Conservation (phyloP, 805 yeast species). For the Torulaspora gathmanii region DNA sequence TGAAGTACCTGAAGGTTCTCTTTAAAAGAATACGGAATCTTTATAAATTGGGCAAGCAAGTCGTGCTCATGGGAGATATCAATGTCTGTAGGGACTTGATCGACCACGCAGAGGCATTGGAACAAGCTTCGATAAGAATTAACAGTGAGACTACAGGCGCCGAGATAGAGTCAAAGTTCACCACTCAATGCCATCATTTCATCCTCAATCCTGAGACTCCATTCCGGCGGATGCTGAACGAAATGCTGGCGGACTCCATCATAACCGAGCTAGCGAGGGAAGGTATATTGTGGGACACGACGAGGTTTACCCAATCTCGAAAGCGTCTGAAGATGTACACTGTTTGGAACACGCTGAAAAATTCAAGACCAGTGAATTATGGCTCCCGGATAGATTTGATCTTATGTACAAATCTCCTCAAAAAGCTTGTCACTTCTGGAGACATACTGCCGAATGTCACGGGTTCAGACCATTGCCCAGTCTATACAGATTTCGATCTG, state of each 20-base stretch:
- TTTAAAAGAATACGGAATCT: constrained; percentile 59
- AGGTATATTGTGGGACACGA: constrained; percentile 53
- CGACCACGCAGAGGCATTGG: constrained; percentile 71
- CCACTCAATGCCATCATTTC: constrained; percentile 35
- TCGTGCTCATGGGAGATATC: constrained; percentile 83
- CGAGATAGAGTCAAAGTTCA: constrained; percentile 28
- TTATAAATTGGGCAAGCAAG: constrained; percentile 53
- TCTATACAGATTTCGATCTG: constrained; percentile 58
- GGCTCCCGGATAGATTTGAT: constrained; percentile 88
- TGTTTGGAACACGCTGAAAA: constrained; percentile 82
- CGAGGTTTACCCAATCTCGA: constrained; percentile 53
- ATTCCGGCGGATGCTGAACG: constrained; percentile 44
- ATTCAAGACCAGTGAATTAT: constrained; percentile 72
- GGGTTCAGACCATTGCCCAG: constrained; percentile 97
- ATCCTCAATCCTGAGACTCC: constrained; percentile 39
- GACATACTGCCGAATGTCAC: constrained; percentile 60
- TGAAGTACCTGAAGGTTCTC: constrained; percentile 53
- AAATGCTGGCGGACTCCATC: constrained; percentile 38
- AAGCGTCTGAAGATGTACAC: constrained; percentile 64
- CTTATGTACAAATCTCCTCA: constrained; percentile 43
- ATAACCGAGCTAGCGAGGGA: constrained; percentile 33
- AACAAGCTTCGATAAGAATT: constrained; percentile 12
- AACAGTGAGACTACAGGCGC: constrained; percentile 42
- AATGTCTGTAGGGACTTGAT: constrained; percentile 75
- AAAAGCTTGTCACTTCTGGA: constrained; percentile 36